phyloP scores from a whole-genome alignment of 306 rosid genomes.

The Coriaria nepalensis region DNA sequence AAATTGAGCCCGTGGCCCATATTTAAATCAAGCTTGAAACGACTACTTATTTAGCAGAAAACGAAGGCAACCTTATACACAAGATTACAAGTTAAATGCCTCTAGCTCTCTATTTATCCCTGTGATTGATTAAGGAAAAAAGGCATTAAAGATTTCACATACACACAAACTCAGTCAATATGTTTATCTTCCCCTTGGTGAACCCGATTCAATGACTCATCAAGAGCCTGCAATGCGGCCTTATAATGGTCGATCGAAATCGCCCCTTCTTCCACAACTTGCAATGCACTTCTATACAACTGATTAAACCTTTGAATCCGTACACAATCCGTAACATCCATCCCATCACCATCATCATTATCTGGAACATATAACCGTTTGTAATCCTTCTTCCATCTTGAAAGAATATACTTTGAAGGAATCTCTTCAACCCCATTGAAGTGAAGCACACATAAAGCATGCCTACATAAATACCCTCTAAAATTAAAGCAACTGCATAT shows the following conservation, averaged over 20 bases:
- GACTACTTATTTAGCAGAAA: too few species aligned
- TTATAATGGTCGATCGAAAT: slow-evolving; percentile 68
- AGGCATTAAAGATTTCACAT: neutral
- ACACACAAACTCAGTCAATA: neutral
- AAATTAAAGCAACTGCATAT: slow-evolving; percentile 86
- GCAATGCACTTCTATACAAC: slow-evolving; percentile 63
- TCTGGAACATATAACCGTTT: slow-evolving; percentile 54
- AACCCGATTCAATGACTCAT: slow-evolving; percentile 66
- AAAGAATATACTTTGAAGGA: slow-evolving; percentile 51
- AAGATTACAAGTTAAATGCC: too few species aligned
- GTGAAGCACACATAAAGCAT: slow-evolving; percentile 70
- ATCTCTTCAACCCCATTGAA: slow-evolving; percentile 92
- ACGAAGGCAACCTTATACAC: too few species aligned
- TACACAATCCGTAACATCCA: slow-evolving; percentile 27
- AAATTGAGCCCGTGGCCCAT: too few species aligned
- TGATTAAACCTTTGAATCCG: slow-evolving; percentile 68
- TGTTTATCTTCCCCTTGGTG: slow-evolving; percentile 52
- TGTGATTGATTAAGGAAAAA: neutral
- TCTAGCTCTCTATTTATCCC: too few species aligned
- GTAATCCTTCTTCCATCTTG: slow-evolving; percentile 87
- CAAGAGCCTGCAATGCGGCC: slow-evolving; percentile 60
- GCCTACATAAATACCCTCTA: slow-evolving; percentile 80
- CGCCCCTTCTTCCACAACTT: slow-evolving; percentile 79
- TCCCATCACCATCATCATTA: slow-evolving; percentile 18
- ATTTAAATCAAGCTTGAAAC: too few species aligned